Base-by-base conservation (phyloP, 2,329 filamentous ascomycete genomes). In the Diplodia mutila region DNA sequence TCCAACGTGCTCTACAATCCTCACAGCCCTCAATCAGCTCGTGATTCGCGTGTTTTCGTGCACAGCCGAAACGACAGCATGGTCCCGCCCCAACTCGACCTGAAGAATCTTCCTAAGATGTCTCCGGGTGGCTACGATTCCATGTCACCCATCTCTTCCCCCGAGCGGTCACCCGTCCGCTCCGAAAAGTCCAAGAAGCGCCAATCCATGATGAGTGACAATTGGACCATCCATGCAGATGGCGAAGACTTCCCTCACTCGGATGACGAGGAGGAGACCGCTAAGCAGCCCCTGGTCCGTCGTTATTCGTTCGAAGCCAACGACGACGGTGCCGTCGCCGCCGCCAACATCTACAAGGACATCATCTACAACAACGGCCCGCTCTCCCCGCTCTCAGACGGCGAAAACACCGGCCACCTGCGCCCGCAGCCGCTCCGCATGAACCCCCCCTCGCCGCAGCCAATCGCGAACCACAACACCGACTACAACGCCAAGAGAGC, bases 11-110 rank as follows among this genome's bases (percentile, higher is more conserved):
- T 11, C 11, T 46, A 46, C 42, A 55, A 55, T 18, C 53, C 80
- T 2, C 82, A 84, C 65, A 85, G 82, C 9, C 82, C 84, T 9
- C 78, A 80, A 61, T 78, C 83, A 69, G 85, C 84, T 48, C 82
- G 83, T 61, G 83, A 87, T 70, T 88, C 88, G 0, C 84, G 83
- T 46, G 69, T 80, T 67, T 82, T 89, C 16, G 42, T 66, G 16
- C 25, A 67, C 32, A n/a, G 63, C n/a, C 63, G 63, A 9, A n/a
- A 46, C 14, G 52, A 51, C 23, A 66, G 63, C 42, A 46, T 55
- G 25, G 52, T 39, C 25, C 64, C 64, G 6, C 14, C 52, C 14
- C 59, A 66, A 27, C 46, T 57, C 7, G 54, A 55, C 4, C 29
- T 57, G 25, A 55, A 55, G 29, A 39, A 51, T 32, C 39, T 66